phyloP scores from a whole-genome alignment of 1,284 basidiomycete species.

The Rhodotorula sp. region DNA sequence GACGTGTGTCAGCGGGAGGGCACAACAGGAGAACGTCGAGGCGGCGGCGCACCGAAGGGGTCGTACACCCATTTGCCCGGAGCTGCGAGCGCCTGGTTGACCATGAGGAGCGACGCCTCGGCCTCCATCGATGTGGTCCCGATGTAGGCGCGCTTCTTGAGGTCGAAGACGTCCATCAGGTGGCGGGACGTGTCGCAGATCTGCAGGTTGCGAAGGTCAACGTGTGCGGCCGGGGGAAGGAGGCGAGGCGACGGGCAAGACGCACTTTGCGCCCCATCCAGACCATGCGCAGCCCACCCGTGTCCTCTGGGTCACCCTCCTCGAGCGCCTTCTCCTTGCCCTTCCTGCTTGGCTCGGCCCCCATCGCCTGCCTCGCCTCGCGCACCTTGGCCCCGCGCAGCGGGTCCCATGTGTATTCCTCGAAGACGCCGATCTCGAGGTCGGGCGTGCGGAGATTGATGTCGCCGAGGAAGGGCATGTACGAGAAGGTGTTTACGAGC shows the following conservation, averaged over 20 bases:
- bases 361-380: conserved; percentile 11
- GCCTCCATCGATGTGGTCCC: conserved; percentile 99
- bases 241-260: too few species aligned
- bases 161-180: conserved; percentile 57
- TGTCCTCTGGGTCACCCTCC: conserved; percentile 13
- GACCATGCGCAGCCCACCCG: conserved; percentile 24
- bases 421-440: conserved; percentile 74
- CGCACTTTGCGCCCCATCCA: conserved; percentile 37
- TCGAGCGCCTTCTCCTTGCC: conserved; percentile 4
- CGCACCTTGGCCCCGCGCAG: conserved; percentile 7
- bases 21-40: not conserved
- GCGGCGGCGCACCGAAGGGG: conserved; percentile 64
- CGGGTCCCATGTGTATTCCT: conserved; percentile 71
- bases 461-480: conserved; percentile 78
- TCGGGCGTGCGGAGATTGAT: conserved; percentile 83
- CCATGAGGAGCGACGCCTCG: conserved; percentile 91
- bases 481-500: conserved; percentile 64
- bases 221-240: not conserved
- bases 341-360: conserved; percentile 1
- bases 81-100: conserved; percentile 86
- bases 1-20: not conserved
- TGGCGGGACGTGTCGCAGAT: conserved; percentile 45
- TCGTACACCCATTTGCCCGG: conserved; percentile 92
- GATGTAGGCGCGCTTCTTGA: conserved; percentile 87
- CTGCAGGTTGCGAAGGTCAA: conserved; percentile 15